Conservation (phyloP, 345 rosid species). For the Sonneratia alba region DNA sequence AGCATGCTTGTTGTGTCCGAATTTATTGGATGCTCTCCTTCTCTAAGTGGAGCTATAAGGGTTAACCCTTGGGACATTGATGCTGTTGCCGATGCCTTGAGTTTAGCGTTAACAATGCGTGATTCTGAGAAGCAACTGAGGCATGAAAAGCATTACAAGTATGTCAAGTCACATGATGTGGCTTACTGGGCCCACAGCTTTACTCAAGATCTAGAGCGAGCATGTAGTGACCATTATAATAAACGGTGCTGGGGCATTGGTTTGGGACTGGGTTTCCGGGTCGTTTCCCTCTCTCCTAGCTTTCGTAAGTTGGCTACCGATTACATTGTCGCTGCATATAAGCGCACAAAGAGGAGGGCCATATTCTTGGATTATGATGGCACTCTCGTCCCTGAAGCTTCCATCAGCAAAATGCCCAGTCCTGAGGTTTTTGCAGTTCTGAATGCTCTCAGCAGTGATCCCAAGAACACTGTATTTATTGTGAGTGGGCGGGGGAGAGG, state of each 20-base stretch:
- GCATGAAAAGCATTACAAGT: slow-evolving; percentile 72
- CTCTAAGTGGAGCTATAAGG: slow-evolving; percentile 75
- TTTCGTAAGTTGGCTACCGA: slow-evolving; percentile 52
- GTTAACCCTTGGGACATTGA: slow-evolving; percentile 76
- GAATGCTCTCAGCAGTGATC: slow-evolving; percentile 45
- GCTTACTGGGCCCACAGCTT: slow-evolving; percentile 76
- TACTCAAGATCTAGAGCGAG: slow-evolving; percentile 60
- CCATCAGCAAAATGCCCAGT: slow-evolving; percentile 50
- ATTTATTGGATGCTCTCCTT: slow-evolving; percentile 79
- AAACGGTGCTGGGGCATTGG: slow-evolving; percentile 81
- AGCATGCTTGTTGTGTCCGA: slow-evolving; percentile 84
- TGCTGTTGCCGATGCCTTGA: slow-evolving; percentile 67
- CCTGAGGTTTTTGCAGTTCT: slow-evolving; percentile 48
- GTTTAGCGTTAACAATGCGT: slow-evolving; percentile 39
- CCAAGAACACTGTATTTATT: slow-evolving; percentile 60
- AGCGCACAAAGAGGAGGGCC: slow-evolving; percentile 51
- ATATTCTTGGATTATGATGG: slow-evolving; percentile 78
- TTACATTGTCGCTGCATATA: slow-evolving; percentile 51
- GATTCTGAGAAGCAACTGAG: slow-evolving; percentile 60
- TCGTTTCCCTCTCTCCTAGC: slow-evolving; percentile 62
- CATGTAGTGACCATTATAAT: slow-evolving; percentile 59
- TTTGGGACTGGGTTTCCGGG: slow-evolving; percentile 61
- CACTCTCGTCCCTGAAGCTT: slow-evolving; percentile 53
- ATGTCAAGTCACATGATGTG: slow-evolving; percentile 63
- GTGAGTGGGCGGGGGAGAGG: slow-evolving; percentile 68